Base-by-base conservation (phyloP, 1,284 basidiomycete species). In the Ganoderma resinaceum region DNA sequence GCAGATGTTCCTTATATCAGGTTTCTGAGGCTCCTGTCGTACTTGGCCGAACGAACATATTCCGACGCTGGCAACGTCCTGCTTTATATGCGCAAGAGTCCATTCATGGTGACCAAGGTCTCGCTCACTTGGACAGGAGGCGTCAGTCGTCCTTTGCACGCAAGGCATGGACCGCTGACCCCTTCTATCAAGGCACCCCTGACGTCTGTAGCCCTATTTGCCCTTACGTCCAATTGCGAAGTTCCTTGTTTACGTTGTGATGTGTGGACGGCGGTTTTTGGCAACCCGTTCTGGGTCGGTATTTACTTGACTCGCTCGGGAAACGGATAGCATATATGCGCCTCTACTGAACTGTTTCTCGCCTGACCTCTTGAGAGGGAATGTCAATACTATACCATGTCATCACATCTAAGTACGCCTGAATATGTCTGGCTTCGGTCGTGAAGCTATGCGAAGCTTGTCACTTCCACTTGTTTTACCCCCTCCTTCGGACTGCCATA, bases 1-100 rank as follows among this genome's bases (percentile, higher is more conserved):
- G 89, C 83, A 5, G 26, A 37, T 40, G 9, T 40, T 16, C 6
- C 26, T 52, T 1, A 16, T 4, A 33, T 55, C 26, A 53, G 33
- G 18, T 43, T 37, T 31, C 53, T 16, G 43, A 20, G 26, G 18
- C 46, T 58, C 62, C 52, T 40, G 16, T 66, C 37, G 40, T 23
- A 26, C 40, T 29, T 23, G n/a, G 38, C 43, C 40, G 20, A 57
- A 20, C 7, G 26, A 43, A 58, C 31, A 16, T 12, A 12, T 59
- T 23, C 16, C 31, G 23, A 23, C 9, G n/a, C 9, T 20, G 20
- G 9, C 33, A 35, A 9, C 3, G 9, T 11, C 7, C 18, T 33
- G 16, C 4, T 14, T 14, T 9, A 20, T 33, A 6, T 55, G 29
- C 29, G 14, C 52, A 31, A 18, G 46, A 11, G 23, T 11, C 26